A percentile compares a stretch with the other conserved stretches of the same genome.
Evolutionary conservation across 345 rosid genomes (phyloP).

Genomic region (Crucihimalaya himalaica): DNA sequence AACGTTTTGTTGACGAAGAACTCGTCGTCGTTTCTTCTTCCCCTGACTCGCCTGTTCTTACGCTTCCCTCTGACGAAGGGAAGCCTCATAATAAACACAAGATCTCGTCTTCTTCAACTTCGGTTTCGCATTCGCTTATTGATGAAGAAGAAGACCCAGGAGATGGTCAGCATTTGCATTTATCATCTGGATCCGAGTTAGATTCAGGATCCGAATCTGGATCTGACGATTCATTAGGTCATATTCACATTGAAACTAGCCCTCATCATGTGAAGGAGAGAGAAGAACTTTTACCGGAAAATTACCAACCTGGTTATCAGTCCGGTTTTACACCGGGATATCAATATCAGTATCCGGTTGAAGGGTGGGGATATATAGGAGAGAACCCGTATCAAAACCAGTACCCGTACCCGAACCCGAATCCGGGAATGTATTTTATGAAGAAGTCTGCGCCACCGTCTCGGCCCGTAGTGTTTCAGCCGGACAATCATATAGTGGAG

Average conservation of each 20-base stretch:
- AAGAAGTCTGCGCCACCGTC: slow-evolving; percentile 67
- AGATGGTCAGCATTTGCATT: slow-evolving; percentile 62
- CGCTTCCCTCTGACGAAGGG: slow-evolving; percentile 73
- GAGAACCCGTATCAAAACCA: slow-evolving; percentile 17
- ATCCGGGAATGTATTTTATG: slow-evolving; percentile 62
- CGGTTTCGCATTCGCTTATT: slow-evolving; percentile 57
- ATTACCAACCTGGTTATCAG: slow-evolving; percentile 35
- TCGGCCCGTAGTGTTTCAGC: slow-evolving; percentile 68
- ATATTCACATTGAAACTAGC: slow-evolving; percentile 49
- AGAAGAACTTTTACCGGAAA: slow-evolving; percentile 27
- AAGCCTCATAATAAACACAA: slow-evolving; percentile 41
- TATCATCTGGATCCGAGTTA: slow-evolving; percentile 64
- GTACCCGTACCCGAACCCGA: slow-evolving; percentile 31
- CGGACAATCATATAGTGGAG: slow-evolving; percentile 46
- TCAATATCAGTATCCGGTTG: slow-evolving; percentile 30
- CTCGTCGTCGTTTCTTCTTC: slow-evolving; percentile 50
- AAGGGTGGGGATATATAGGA: slow-evolving; percentile 48
- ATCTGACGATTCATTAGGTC: slow-evolving; percentile 50
- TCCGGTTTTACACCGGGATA: slow-evolving; percentile 38
- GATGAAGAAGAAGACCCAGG: slow-evolving; percentile 40
- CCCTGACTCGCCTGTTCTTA: slow-evolving; percentile 67
- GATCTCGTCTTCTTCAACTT: slow-evolving; percentile 57
- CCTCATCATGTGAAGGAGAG: slow-evolving; percentile 43
- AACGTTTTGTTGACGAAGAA: slow-evolving; percentile 80
- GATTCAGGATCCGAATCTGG: slow-evolving; percentile 50